Conservation (phyloP, 345 rosid genomes). For the Euclidium syriacum region DNA sequence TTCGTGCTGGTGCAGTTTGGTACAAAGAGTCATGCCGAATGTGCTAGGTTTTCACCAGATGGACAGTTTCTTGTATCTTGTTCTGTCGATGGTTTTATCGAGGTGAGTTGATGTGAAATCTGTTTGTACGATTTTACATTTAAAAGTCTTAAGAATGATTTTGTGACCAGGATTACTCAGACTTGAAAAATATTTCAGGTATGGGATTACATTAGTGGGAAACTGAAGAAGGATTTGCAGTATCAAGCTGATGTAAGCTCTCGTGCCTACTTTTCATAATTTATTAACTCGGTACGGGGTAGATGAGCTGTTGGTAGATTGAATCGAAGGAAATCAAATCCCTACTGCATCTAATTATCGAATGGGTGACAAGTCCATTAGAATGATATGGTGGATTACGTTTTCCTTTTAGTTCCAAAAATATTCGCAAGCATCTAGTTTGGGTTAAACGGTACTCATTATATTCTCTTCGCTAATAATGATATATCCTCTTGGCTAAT, state of each 20-base stretch:
- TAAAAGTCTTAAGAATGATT: neutral
- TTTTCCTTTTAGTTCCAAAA: neutral
- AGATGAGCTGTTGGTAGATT: constrained; percentile 7
- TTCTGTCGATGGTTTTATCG: constrained; percentile 96
- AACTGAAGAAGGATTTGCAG: constrained; percentile 96
- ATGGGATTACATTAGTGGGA: constrained; percentile 97
- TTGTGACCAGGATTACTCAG: constrained; percentile 21
- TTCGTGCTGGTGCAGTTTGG: constrained; percentile 65
- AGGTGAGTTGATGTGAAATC: constrained; percentile 40
- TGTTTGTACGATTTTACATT: neutral
- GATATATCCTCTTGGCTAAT: constrained; percentile 15
- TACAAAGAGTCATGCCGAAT: constrained; percentile 93
- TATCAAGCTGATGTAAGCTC: constrained; percentile 92
- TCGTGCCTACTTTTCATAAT: constrained; percentile 1
- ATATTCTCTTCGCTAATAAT: constrained; percentile 17
- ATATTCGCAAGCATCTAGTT: neutral
- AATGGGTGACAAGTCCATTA: neutral
- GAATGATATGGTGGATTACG: constrained; percentile 1
- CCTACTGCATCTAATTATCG: neutral
- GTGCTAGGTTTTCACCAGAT: constrained; percentile 90
- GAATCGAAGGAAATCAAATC: neutral
- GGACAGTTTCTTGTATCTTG: constrained; percentile 96
- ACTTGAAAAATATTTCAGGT: constrained; percentile 44
- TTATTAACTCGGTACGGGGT: neutral
- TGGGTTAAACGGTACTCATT: neutral